phyloP scores from a whole-genome alignment of 495 filamentous ascomycete genomes.

The Talaromyces proteolyticus region DNA sequence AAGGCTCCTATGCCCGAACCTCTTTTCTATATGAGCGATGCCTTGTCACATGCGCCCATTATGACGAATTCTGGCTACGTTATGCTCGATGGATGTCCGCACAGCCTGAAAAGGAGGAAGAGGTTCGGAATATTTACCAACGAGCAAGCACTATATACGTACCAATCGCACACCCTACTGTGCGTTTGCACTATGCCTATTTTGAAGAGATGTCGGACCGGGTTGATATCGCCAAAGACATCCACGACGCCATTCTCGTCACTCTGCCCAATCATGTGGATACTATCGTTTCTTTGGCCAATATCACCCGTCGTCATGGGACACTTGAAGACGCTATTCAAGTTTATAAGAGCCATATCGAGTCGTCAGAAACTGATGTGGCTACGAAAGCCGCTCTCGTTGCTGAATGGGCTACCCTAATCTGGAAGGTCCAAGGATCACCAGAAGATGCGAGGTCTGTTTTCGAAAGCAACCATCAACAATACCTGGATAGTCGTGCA shows the following conservation, averaged over 20 bases:
- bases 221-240: conserved; percentile 71
- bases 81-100: conserved; percentile 96
- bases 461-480: conserved; percentile 75
- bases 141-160: conserved; percentile 79
- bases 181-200: conserved; percentile 86
- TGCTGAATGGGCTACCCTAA: conserved; percentile 79
- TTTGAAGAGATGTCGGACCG: conserved; percentile 84
- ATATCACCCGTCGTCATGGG: conserved; percentile 75
- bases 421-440: conserved; percentile 89
- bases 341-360: conserved; percentile 75
- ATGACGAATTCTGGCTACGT: conserved; percentile 96
- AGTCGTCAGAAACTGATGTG: conserved; percentile 63
- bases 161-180: conserved; percentile 71
- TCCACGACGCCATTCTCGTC: conserved; percentile 75
- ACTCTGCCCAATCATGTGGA: conserved; percentile 71
- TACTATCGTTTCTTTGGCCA: conserved; percentile 83
- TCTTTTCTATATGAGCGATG: conserved; percentile 91
- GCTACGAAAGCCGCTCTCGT: conserved; percentile 83
- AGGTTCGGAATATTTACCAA: conserved; percentile 90
- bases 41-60: conserved; percentile 85
- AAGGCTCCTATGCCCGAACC: conserved; percentile 69
- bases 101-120: conserved; percentile 76
- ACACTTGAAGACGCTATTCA: conserved; percentile 85
- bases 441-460: conserved; percentile 80
- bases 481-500: conserved; percentile 77